Evolutionary conservation across 2,329 filamentous ascomycete genomes (phyloP).

Genomic region (Parastagonospora avenae): DNA sequence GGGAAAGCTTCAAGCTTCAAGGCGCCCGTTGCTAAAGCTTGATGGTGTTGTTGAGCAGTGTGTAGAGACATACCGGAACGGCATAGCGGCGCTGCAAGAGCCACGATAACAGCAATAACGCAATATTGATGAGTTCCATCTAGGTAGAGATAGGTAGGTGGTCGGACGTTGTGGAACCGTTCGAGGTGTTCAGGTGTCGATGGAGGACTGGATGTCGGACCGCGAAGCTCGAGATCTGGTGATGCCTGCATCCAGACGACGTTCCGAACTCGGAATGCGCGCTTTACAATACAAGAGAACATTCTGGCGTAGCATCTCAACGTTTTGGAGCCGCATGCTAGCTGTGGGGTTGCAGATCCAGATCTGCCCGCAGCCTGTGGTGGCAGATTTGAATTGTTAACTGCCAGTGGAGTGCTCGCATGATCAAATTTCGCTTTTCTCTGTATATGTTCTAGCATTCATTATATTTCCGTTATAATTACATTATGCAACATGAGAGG

Average conservation of each 20-base stretch:
- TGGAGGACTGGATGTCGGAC: no score
- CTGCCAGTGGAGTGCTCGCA: neutral
- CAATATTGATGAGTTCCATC: no score
- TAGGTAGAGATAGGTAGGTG: no score
- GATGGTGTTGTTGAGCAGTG: neutral
- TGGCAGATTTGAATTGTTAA: slow-evolving; percentile 3
- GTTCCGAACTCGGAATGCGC: neutral
- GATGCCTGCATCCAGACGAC: no score
- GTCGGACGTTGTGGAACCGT: no score
- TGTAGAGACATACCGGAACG: neutral
- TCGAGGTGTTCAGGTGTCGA: no score
- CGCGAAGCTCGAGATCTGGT: no score
- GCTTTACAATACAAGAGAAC: neutral
- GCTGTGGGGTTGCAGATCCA: slow-evolving; percentile 4
- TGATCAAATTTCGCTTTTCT: no score
- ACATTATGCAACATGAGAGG: no score
- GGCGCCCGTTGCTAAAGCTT: slow-evolving; percentile 9
- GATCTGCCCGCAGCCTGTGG: slow-evolving; percentile 10
- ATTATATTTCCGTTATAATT: no score
- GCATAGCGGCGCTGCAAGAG: neutral
- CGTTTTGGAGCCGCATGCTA: slow-evolving; percentile 13
- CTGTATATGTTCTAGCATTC: no score
- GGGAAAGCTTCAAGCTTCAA: slow-evolving; percentile 4
- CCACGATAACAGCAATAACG: no score
- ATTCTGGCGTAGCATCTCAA: slow-evolving; percentile 15